Conservation (phyloP, 176 grass and related monocot genomes). For the Ampelocalamus luodianensis region DNA sequence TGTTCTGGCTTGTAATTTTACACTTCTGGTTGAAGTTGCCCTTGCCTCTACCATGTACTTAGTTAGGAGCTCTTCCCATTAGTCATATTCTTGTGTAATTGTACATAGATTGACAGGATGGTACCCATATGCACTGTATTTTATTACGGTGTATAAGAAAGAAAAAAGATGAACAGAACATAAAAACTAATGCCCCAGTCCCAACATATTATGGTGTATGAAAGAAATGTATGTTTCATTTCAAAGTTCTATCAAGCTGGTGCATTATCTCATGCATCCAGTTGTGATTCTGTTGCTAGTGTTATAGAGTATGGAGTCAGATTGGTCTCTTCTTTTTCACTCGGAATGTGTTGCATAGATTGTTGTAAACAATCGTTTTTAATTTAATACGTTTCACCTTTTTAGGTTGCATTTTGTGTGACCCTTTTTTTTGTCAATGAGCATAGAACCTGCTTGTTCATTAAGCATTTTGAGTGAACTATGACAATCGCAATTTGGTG, state of each 20-base stretch:
- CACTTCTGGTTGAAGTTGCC: slow-evolving; percentile 20
- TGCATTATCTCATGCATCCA: not conserved
- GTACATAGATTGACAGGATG: slow-evolving; percentile 6
- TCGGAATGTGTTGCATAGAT: not conserved
- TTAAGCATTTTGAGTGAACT: slow-evolving; percentile 16
- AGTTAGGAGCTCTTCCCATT: not conserved
- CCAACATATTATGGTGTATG: slow-evolving; percentile 5
- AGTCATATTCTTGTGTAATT: slow-evolving; percentile 29
- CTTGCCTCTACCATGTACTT: not conserved
- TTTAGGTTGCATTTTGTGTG: not conserved
- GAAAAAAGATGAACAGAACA: not conserved
- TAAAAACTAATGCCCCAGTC: not conserved
- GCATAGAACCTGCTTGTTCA: not conserved
- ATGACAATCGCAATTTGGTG: not conserved
- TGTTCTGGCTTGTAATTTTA: slow-evolving; percentile 16
- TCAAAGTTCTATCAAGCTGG: slow-evolving; percentile 1
- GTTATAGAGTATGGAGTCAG: no score
- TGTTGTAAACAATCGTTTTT: not conserved
- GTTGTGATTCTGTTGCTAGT: not conserved
- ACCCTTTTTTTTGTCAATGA: not conserved
- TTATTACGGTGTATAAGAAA: slow-evolving; percentile 4
- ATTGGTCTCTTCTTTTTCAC: not conserved
- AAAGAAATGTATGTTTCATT: not conserved
- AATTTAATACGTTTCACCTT: slow-evolving; percentile 6
- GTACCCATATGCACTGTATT: slow-evolving; percentile 2